phyloP scores from a whole-genome alignment of 495 filamentous ascomycete genomes.

The Penicillium chermesinum region DNA sequence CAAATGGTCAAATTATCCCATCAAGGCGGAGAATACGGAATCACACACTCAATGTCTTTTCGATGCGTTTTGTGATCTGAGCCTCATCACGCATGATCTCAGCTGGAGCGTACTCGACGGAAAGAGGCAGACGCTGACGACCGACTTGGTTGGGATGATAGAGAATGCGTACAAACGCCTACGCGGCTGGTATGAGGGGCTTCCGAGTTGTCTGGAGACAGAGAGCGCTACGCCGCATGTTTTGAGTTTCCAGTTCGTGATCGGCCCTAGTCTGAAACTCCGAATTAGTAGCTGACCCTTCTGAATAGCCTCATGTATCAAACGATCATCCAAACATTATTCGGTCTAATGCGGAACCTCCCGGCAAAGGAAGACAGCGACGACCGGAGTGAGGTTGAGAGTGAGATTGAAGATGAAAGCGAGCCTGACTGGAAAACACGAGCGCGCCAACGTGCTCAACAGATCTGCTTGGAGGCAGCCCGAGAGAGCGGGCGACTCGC shows the following conservation, averaged over 20 bases:
- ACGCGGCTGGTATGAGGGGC: conserved; percentile 23
- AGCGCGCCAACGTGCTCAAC: conserved; percentile 1
- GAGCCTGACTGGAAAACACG: not conserved
- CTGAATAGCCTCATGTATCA: conserved; percentile 8
- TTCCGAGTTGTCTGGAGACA: conserved; percentile 21
- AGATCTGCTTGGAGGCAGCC: conserved; percentile 1
- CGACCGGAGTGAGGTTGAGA: not conserved
- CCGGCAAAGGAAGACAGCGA: not conserved
- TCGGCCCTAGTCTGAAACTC: not conserved
- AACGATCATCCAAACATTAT: conserved; percentile 9
- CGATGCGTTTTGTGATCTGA: conserved; percentile 23
- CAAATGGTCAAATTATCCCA: conserved; percentile 30
- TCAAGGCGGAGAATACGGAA: conserved; percentile 10
- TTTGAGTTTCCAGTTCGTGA: conserved; percentile 28
- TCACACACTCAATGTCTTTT: conserved; percentile 28
- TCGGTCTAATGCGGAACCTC: conserved; percentile 4
- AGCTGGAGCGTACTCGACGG: conserved; percentile 21
- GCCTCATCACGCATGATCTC: conserved; percentile 21
- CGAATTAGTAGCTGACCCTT: not conserved
- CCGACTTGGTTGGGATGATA: conserved; percentile 13
- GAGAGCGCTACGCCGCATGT: conserved; percentile 24
- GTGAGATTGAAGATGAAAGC: not conserved
- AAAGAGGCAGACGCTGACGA: conserved; percentile 9
- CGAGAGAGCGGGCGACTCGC: not conserved
- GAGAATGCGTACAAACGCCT: conserved; percentile 23